These are phyloP conservation scores for Eremochloa ophiuroides DNA, from an alignment of 176 grass and related monocot genomes.

Conservation along the genomic window DNA sequence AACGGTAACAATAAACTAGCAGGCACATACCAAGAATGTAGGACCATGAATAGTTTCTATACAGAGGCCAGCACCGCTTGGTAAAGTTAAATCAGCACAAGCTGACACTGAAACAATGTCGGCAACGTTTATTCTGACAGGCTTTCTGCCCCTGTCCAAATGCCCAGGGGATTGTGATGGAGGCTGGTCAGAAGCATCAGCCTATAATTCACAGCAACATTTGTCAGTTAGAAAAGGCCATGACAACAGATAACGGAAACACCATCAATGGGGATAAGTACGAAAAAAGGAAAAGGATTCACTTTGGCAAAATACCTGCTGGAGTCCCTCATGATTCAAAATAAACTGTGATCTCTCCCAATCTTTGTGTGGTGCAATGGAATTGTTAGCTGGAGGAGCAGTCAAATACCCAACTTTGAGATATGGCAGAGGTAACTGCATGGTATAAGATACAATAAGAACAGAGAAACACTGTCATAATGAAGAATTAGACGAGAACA, in stretches of 20 bases:
- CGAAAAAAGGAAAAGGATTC: not conserved
- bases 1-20: constrained; percentile 1
- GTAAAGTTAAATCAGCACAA: constrained; percentile 81
- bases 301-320: constrained; percentile 53
- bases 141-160: constrained; percentile 45
- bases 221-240: not conserved
- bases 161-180: constrained; percentile 43
- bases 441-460: constrained; percentile 5
- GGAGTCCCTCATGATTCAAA: constrained; percentile 91
- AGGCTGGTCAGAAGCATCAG: constrained; percentile 46
- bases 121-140: constrained; percentile 63
- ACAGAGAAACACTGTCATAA: not conserved
- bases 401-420: constrained; percentile 93
- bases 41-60: constrained; percentile 79
- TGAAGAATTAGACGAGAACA: not conserved
- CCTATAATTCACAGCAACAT: constrained; percentile 41
- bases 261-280: constrained; percentile 1
- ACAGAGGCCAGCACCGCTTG: constrained; percentile 82
- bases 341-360: constrained; percentile 88
- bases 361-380: constrained; percentile 84
- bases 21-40: constrained; percentile 65
- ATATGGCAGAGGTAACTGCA: constrained; percentile 94
- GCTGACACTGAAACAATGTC: constrained; percentile 83
- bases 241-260: not conserved
- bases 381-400: constrained; percentile 63